Evolutionary conservation across 2,329 filamentous ascomycete species (phyloP), one percentile per base, ranked within the genome.

Genomic region (Aspergillus jensenii): DNA sequence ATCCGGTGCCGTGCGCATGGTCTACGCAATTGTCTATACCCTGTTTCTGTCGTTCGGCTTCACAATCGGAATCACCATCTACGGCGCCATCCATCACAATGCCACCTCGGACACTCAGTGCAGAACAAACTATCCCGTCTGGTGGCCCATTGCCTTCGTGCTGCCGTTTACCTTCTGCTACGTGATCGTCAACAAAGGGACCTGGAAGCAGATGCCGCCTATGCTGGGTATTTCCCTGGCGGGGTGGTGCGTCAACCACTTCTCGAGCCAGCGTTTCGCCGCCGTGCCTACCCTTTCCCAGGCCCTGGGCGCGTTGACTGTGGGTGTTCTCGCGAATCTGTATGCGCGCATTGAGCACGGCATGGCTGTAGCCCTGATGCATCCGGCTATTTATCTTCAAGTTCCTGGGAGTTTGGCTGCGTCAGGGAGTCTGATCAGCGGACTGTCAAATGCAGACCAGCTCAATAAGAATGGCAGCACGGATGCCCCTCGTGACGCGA

Each of bases 331-430:
- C 43, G 90, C 90, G 8, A 95, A 95, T 64, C 70, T 91, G 2
- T 93, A 93, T 75, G 88, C 87, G 9, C 84, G 90, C 4, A 67
- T 80, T 35, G 73, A 88, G 19, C 91, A 92, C 70, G 90, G 89
- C 1, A 83, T 96, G 3, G 91, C 92, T 0, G 91, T 91, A 0
- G 90, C 90, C 0, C 88, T 90, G 3, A 90, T 96, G 81, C 79
- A 96, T 9, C 91, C 92, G 0, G 91, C 89, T 11, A 95, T 96
- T 64, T 96, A 95, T 63, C 82, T 86, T 2, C 83, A 85, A 60
- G 84, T 87, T 1, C 84, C 84, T 0, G 82, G 79, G 2, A 84
- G 84, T 2, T 71, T 87, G 15, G 81, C 83, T 4, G 82, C 84
- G 0, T 78, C 77, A 51, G 84, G 84, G 77, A 85, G 33, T 52